These are phyloP conservation scores for Mortierella claussenii DNA, from an alignment of 192 early-diverging fungal genomes.

Conservation along the genomic window DNA sequence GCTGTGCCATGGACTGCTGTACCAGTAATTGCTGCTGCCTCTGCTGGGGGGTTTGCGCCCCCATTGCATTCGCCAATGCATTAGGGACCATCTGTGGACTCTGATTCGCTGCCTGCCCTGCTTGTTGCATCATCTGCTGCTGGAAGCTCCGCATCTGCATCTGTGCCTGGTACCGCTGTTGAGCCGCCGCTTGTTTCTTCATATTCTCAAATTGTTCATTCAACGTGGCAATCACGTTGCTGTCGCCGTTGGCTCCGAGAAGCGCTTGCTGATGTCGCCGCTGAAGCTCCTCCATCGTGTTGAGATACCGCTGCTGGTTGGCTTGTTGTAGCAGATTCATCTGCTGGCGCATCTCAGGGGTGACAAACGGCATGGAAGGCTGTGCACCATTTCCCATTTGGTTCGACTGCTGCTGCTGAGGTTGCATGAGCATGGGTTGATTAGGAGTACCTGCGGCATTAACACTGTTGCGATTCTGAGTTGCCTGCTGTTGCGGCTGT, in stretches of 20 bases:
- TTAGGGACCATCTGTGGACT: conserved; percentile 19
- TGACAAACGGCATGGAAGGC: conserved; percentile 22
- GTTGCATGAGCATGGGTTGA: conserved; percentile 20
- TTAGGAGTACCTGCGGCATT: conserved; percentile 1
- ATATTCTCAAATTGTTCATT: conserved; percentile 50
- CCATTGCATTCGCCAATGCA: conserved; percentile 22
- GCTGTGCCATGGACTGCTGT: conserved; percentile 22
- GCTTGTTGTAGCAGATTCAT: conserved; percentile 39
- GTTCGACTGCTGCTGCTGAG: conserved; percentile 11
- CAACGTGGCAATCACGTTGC: conserved; percentile 21
- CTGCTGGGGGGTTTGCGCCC: conserved; percentile 34
- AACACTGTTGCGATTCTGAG: conserved; percentile 30
- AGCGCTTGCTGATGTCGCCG: conserved; percentile 43
- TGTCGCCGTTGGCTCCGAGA: conserved; percentile 31
- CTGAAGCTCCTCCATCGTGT: conserved; percentile 43
- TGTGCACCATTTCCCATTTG: conserved; percentile 5
- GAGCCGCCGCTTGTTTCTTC: conserved; percentile 28
- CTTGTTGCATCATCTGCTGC: conserved; percentile 32
- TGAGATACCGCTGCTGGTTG: conserved; percentile 27
- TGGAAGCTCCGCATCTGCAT: conserved; percentile 27
- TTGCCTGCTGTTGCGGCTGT: conserved; percentile 26
- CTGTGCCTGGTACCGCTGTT: conserved; percentile 28
- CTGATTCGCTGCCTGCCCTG: conserved; percentile 24
- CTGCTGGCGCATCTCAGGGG: conserved; percentile 41
- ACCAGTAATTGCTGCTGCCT: conserved; percentile 30